Evolutionary conservation across 768 basidiomycete genomes (phyloP).

Genomic region (Lactarius hatsudake): DNA sequence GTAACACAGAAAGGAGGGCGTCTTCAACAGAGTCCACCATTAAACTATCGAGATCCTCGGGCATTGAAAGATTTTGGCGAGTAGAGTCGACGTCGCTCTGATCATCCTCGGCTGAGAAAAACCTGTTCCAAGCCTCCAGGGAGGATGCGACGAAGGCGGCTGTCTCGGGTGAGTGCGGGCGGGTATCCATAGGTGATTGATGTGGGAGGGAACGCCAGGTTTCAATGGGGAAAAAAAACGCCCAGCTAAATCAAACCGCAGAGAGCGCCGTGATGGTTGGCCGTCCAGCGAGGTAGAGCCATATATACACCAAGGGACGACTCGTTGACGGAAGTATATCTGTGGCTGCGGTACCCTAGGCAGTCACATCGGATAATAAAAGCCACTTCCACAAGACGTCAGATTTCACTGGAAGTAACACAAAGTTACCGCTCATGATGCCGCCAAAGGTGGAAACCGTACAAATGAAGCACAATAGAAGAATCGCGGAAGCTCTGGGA

Average conservation of each 20-base stretch:
- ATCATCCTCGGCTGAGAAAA: neutral
- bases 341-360: conserved; percentile 1
- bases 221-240: neutral
- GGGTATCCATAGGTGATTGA: neutral
- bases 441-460: neutral
- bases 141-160: neutral
- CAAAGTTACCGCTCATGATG: neutral
- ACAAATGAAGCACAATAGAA: neutral
- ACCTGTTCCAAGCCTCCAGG: neutral
- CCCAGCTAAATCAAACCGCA: neutral
- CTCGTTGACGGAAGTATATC: neutral
- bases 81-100: neutral
- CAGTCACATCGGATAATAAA: neutral
- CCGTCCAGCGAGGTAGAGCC: neutral
- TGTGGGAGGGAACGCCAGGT: neutral
- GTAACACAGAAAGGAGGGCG: neutral
- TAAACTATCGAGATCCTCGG: neutral
- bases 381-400: neutral
- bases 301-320: neutral
- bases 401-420: neutral
- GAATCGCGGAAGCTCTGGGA: neutral
- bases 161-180: neutral
- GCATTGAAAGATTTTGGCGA: neutral
- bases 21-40: neutral
- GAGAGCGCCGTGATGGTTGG: neutral